Percentiles rank a stretch among this genome's conserved stretches.
Conservation (phyloP, 2,329 filamentous ascomycete species). For the Lomentospora prolificans region DNA sequence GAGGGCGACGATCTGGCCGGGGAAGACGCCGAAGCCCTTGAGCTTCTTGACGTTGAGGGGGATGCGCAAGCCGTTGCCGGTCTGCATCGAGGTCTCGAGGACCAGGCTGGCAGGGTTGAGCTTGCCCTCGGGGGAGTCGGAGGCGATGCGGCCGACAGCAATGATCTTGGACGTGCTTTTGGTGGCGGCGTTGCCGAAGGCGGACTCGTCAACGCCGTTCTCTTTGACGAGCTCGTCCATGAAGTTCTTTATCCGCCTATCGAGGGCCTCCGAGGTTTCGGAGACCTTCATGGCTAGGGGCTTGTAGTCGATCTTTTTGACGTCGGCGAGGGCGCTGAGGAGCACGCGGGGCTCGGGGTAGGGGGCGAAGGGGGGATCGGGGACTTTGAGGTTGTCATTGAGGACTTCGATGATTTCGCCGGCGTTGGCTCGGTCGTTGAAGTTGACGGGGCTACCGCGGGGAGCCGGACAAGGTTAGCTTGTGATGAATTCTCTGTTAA, state of each 20-base stretch:
- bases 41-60: slow-evolving; percentile 67
- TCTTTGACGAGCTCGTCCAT: slow-evolving; percentile 61
- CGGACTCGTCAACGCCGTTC: slow-evolving; percentile 65
- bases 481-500: too few relatives aligned
- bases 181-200: slow-evolving; percentile 77
- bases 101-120: slow-evolving; percentile 79
- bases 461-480: too few relatives aligned
- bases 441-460: slow-evolving; percentile 44
- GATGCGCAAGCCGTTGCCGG: slow-evolving; percentile 72
- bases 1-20: slow-evolving; percentile 85
- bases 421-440: slow-evolving; percentile 66
- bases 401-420: slow-evolving; percentile 78
- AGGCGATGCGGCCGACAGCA: slow-evolving; percentile 84
- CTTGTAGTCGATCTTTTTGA: slow-evolving; percentile 85
- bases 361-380: slow-evolving; percentile 59
- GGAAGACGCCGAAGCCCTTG: slow-evolving; percentile 72
- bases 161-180: slow-evolving; percentile 81
- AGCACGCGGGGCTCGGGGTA: slow-evolving; percentile 71
- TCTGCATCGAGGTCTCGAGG: slow-evolving; percentile 76
- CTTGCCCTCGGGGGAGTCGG: slow-evolving; percentile 75
- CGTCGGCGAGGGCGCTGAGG: slow-evolving; percentile 75
- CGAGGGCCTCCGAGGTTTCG: slow-evolving; percentile 84
- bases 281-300: slow-evolving; percentile 91
- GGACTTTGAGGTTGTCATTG: slow-evolving; percentile 59
- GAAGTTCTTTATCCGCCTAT: slow-evolving; percentile 92